Evolutionary conservation across 768 basidiomycete species (phyloP).

Genomic region (Arthromyces matolae): DNA sequence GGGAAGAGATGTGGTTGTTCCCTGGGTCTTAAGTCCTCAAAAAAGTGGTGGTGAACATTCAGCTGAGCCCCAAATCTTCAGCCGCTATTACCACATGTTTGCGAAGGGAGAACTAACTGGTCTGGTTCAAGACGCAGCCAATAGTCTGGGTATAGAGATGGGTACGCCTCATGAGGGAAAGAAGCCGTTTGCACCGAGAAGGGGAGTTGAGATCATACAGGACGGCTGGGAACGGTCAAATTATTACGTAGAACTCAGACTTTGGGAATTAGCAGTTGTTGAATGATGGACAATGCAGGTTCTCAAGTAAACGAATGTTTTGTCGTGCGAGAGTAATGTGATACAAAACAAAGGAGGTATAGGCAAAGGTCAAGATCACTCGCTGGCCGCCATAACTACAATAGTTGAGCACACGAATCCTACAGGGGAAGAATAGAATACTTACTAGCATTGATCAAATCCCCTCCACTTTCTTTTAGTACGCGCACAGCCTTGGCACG

Average conservation of each 20-base stretch:
- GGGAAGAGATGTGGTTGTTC: constrained; percentile 85
- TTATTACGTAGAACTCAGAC: constrained; percentile 74
- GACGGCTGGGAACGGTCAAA: constrained; percentile 88
- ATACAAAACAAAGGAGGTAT: constrained; percentile 25
- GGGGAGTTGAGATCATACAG: constrained; percentile 64
- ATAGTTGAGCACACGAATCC: too few relatives aligned
- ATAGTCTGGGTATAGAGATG: constrained; percentile 50
- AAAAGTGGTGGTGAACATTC: constrained; percentile 17
- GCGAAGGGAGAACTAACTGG: constrained; percentile 67
- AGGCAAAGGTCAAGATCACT: constrained; percentile 40
- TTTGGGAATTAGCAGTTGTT: constrained; percentile 42
- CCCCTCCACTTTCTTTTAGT: constrained; percentile 88
- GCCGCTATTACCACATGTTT: constrained; percentile 98
- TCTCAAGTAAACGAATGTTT: too few relatives aligned
- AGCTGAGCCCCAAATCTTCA: constrained; percentile 49
- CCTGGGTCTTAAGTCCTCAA: constrained; percentile 67
- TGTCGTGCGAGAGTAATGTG: constrained; percentile 27
- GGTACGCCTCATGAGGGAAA: constrained; percentile 27
- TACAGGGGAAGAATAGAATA: constrained; percentile 22
- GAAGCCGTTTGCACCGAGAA: constrained; percentile 14
- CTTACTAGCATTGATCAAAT: constrained; percentile 96
- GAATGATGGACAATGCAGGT: too few relatives aligned
- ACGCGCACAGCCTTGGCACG: constrained; percentile 89
- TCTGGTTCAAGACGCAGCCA: constrained; percentile 62
- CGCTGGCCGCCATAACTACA: constrained; percentile 96